phyloP scores from a whole-genome alignment of 2,329 filamentous ascomycete genomes.

The Xylaria sp. region DNA sequence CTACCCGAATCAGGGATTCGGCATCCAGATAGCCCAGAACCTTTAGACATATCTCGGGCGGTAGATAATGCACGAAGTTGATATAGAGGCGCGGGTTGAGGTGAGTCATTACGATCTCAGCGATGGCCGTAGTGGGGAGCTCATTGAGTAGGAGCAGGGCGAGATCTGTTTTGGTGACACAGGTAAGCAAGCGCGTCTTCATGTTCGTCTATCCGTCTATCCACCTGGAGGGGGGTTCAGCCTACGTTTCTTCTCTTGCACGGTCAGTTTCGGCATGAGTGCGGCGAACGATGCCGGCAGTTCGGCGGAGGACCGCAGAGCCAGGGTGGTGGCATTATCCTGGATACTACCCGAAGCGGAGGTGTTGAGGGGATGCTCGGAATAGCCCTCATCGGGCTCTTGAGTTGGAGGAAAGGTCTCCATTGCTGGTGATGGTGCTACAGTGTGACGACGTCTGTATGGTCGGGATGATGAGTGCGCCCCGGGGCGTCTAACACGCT shows the following conservation, averaged over 20 bases:
- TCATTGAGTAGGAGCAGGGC: slow-evolving; percentile 81
- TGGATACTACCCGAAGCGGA: slow-evolving; percentile 49
- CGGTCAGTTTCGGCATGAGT: slow-evolving; percentile 61
- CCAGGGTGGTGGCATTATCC: slow-evolving; percentile 49
- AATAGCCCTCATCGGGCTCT: slow-evolving; percentile 86
- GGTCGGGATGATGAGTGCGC: slow-evolving; percentile 21
- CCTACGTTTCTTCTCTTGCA: slow-evolving; percentile 63
- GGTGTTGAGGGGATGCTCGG: slow-evolving; percentile 74
- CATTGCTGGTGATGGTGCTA: slow-evolving; percentile 44
- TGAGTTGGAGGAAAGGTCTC: slow-evolving; percentile 63
- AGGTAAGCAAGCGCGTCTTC: slow-evolving; percentile 40
- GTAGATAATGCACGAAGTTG: slow-evolving; percentile 87
- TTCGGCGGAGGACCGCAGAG: slow-evolving; percentile 55
- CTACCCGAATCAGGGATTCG: slow-evolving; percentile 80
- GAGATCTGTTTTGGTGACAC: slow-evolving; percentile 68
- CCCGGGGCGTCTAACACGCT: slow-evolving; percentile 12
- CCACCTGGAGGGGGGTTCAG: slow-evolving; percentile 20
- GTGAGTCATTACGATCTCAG: slow-evolving; percentile 78
- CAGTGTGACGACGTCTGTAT: slow-evolving; percentile 5
- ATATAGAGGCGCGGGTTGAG: slow-evolving; percentile 88
- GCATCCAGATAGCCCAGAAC: slow-evolving; percentile 89
- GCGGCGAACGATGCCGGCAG: slow-evolving; percentile 62
- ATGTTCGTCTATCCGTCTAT: not conserved
- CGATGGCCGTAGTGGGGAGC: slow-evolving; percentile 82
- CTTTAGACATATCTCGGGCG: slow-evolving; percentile 89